Evolutionary conservation across 805 yeast species (phyloP).

Genomic region (Priceomyces fermenticarens): DNA sequence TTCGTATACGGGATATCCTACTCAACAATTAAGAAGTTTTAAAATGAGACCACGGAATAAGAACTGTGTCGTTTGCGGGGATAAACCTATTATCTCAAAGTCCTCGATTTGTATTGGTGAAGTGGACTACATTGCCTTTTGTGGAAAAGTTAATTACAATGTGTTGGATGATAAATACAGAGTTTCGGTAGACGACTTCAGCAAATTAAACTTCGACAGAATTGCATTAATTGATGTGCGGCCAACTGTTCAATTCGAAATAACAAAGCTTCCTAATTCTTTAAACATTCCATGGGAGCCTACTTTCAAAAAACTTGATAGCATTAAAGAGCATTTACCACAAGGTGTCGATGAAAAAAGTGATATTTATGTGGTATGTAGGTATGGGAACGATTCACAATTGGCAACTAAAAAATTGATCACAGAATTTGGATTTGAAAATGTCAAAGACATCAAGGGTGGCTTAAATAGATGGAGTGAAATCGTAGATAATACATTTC

Average conservation of each 20-base stretch:
- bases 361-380: conserved; percentile 63
- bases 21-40: conserved; percentile 66
- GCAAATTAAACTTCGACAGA: conserved; percentile 10
- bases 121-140: conserved; percentile 68
- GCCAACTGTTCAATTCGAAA: conserved; percentile 69
- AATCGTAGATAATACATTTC: conserved; percentile 56
- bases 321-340: conserved; percentile 19
- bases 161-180: conserved; percentile 46
- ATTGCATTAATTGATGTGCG: conserved; percentile 71
- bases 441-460: conserved; percentile 70
- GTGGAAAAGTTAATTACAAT: conserved; percentile 57
- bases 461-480: conserved; percentile 72
- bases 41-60: conserved; percentile 70
- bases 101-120: conserved; percentile 43
- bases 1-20: conserved; percentile 65
- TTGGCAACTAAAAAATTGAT: conserved; percentile 60
- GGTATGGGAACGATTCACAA: conserved; percentile 91
- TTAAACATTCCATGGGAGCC: conserved; percentile 62
- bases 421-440: conserved; percentile 44
- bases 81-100: conserved; percentile 46
- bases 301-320: conserved; percentile 29
- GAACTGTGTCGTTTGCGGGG: conserved; percentile 66
- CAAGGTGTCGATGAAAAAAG: conserved; percentile 18
- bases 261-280: conserved; percentile 59
- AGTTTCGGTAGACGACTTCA: conserved; percentile 41